Evolutionary conservation across 345 rosid species (phyloP), one percentile per base, ranked within the genome.

Genomic region (Diplotaxis tenuifolia): DNA sequence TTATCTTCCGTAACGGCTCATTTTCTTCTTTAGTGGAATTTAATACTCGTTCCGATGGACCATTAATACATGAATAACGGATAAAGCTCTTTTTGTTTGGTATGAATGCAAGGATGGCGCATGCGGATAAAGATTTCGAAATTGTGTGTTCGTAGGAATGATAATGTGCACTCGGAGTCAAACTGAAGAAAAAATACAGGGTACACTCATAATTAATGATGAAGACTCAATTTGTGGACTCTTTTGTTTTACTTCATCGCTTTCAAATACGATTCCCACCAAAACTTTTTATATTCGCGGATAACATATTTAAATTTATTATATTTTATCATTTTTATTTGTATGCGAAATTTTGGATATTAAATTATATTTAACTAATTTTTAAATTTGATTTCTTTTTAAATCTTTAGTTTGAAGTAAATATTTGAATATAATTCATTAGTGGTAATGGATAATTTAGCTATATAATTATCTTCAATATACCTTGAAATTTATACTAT

Each of bases 31-130:
- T 40, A 40, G 16, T 14, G 47, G 47, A 16, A 5, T 12, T 40
- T 40, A 40, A 40, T 40, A 40, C 47, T 1, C 47, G 14, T 40
- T 40, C 23, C 47, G 19, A 19, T 20, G 15, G 60, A 19, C 21
- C 28, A 52, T 67, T 4, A 9, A 20, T 31, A 29, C 29, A 31
- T 67, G 5, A 9, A 21, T 8, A 8, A 52, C 22, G 31, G 12
- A 53, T 52, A 36, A 27, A 59, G 31, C 29, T 59, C 10, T 59
- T 2, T 42, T 18, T 4, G 40, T 28, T 38, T 42, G 20, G 45
- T 42, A 20, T 42, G 32, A 70, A 70, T 28, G 65, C 28, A 42
- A 28, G 15, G 15, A 42, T 70, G 60, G 64, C 64, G 73, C 73
- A 69, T 38, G 65, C 57, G 9, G 9, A 12, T 23, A 14, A 55